Percentiles rank a stretch among this genome's conserved stretches.
Evolutionary conservation across 2,329 filamentous ascomycete species (phyloP).

Genomic region (Elsinoe batatas): DNA sequence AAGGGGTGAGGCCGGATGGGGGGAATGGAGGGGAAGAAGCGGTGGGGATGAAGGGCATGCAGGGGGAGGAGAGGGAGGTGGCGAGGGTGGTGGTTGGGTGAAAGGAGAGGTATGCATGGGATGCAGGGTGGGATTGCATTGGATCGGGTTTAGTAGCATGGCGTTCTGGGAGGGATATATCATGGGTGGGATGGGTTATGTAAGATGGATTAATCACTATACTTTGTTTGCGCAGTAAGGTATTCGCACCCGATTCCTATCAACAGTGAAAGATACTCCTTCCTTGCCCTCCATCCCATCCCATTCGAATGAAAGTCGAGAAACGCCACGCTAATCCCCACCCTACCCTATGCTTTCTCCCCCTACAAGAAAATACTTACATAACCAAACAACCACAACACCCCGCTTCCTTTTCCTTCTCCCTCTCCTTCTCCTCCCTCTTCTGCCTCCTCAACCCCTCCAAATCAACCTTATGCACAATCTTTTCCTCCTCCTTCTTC

Average conservation of each 20-base stretch:
- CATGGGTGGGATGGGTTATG: neutral
- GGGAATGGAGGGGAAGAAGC: neutral
- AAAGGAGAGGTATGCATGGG: neutral
- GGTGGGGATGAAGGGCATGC: neutral
- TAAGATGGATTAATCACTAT: neutral
- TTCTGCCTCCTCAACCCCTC: slow-evolving; percentile 7
- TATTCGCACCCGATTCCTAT: too few species aligned
- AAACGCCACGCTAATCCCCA: slow-evolving; percentile 3
- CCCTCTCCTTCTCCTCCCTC: slow-evolving; percentile 39
- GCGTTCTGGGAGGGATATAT: too few species aligned
- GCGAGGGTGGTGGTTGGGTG: neutral
- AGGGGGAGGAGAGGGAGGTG: neutral
- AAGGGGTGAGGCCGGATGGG: slow-evolving; percentile 51
- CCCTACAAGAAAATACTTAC: slow-evolving; percentile 36
- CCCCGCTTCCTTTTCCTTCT: slow-evolving; percentile 45
- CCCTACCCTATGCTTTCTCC: neutral
- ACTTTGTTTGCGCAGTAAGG: too few species aligned
- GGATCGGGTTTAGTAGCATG: neutral
- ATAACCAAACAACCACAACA: slow-evolving; percentile 68
- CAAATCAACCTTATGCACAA: slow-evolving; percentile 43
- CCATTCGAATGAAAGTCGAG: too few species aligned
- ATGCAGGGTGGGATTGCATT: neutral
- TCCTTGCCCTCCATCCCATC: too few species aligned
- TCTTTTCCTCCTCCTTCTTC: slow-evolving; percentile 22
- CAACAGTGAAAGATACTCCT: too few species aligned